A percentile compares a stretch with the other conserved stretches of the same genome.
phyloP scores from a whole-genome alignment of 345 rosid genomes.

The Eucalyptus erythrocorys region DNA sequence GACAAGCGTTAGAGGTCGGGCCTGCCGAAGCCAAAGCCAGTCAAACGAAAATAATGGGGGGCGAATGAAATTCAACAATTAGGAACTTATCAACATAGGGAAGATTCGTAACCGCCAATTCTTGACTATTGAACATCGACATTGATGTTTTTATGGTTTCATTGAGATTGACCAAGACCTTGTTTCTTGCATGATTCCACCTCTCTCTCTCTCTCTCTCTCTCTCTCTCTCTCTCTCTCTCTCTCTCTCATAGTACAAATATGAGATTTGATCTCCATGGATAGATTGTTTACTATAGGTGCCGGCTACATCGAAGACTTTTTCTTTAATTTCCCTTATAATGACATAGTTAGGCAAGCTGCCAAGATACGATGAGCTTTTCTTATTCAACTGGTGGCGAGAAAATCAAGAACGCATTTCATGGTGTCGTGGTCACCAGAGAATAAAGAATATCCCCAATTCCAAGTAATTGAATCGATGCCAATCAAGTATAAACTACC shows the following conservation, averaged over 20 bases:
- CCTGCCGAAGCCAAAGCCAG: background rate
- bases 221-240: background rate
- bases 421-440: background rate
- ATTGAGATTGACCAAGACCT: background rate
- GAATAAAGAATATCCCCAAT: background rate
- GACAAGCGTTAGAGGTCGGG: background rate
- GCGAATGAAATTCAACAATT: background rate
- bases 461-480: background rate
- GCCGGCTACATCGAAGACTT: background rate
- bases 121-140: conserved; percentile 4
- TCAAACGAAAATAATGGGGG: background rate
- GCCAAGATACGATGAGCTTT: background rate
- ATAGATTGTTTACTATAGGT: background rate
- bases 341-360: background rate
- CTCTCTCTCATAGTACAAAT: background rate
- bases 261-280: background rate
- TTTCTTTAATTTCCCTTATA: background rate
- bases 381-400: background rate
- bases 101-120: background rate
- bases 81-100: background rate
- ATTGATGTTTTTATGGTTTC: background rate
- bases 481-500: background rate
- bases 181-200: background rate
- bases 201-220: background rate
- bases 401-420: background rate